phyloP scores from a whole-genome alignment of 148 eudicot species.

The Chenopodium album region DNA sequence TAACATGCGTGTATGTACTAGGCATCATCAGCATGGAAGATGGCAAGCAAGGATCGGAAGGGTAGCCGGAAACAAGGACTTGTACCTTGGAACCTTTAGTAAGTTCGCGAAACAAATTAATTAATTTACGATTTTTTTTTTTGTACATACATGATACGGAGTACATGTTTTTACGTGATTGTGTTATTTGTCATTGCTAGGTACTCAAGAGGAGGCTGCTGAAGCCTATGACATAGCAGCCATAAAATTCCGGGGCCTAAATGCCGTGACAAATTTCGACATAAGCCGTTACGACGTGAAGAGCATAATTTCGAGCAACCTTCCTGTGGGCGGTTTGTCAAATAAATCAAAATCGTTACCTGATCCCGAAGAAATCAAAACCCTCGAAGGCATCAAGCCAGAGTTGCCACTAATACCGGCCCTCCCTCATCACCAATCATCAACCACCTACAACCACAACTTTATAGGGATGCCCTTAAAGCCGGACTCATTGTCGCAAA shows the following conservation, averaged over 20 bases:
- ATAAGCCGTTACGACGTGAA: conserved; percentile 82
- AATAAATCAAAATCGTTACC: conserved; percentile 40
- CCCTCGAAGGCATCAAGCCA: conserved; percentile 21
- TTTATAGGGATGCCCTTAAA: conserved; percentile 24
- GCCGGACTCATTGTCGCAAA: conserved; percentile 11
- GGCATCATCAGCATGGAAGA: conserved; percentile 97
- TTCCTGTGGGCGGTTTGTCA: conserved; percentile 61
- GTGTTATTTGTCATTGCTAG: conserved; percentile 21
- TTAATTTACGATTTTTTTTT: background rate
- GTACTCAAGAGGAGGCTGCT: conserved; percentile 96
- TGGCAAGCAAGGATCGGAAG: conserved; percentile 99
- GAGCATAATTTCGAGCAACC: conserved; percentile 65
- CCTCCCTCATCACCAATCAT: background rate
- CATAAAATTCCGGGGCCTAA: conserved; percentile 81
- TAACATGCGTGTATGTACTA: conserved; percentile 16
- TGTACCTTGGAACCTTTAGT: conserved; percentile 94
- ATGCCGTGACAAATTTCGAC: conserved; percentile 91
- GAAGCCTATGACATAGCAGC: conserved; percentile 97
- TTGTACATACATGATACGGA: background rate
- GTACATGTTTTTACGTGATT: background rate
- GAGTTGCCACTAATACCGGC: conserved; percentile 15
- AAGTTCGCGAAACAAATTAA: conserved; percentile 17
- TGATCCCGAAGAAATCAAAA: conserved; percentile 29
- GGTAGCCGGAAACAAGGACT: conserved; percentile 93
- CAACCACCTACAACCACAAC: conserved; percentile 7